Base-by-base conservation (phyloP, 768 basidiomycete species). In the Albatrellus ellisii region DNA sequence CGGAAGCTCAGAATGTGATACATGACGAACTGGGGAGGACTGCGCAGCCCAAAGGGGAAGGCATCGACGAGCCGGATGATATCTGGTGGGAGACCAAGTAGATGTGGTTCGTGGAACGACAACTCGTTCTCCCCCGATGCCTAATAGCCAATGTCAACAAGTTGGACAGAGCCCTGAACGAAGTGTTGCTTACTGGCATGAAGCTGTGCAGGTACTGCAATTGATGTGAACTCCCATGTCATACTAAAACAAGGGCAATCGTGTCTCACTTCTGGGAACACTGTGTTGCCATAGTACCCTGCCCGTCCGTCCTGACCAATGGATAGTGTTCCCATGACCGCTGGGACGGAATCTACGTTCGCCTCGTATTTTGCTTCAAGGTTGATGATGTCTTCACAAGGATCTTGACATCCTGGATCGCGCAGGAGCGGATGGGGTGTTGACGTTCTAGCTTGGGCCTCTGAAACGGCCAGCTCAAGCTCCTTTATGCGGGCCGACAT, bases 221-320 rank as follows among this genome's bases (percentile, higher is more conserved):
- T n/a, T n/a, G n/a, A n/a, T n/a, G n/a, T n/a, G n/a, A n/a, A n/a
- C n/a, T n/a, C n/a, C n/a, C n/a, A n/a, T n/a, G n/a, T n/a, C n/a
- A n/a, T n/a, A n/a, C n/a, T n/a, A n/a, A n/a, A n/a, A n/a, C n/a
- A n/a, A n/a, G n/a, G n/a, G n/a, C n/a, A n/a, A n/a, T n/a, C 27
- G 26, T 17, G n/a, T n/a, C 57, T 39, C 47, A 71, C 73, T 63
- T 73, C 72, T 18, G 70, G 67, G 14, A 65, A 60, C 18, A 70
- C 64, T 4, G 67, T 65, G 45, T 64, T 67, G 10, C 72, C 72
- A 47, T 69, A 67, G 53, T 73, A 73, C 43, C 60, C 64, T 1
- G 65, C 56, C 38, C 68, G 65, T n/a, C 71, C 73, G 39, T 72
- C 62, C 5, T 57, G 38, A 28, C 67, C 68, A 26, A 75, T 66